Evolutionary conservation across 768 basidiomycete species (phyloP), one percentile per base, ranked within the genome.

Genomic region (Rhizopogon sp.): DNA sequence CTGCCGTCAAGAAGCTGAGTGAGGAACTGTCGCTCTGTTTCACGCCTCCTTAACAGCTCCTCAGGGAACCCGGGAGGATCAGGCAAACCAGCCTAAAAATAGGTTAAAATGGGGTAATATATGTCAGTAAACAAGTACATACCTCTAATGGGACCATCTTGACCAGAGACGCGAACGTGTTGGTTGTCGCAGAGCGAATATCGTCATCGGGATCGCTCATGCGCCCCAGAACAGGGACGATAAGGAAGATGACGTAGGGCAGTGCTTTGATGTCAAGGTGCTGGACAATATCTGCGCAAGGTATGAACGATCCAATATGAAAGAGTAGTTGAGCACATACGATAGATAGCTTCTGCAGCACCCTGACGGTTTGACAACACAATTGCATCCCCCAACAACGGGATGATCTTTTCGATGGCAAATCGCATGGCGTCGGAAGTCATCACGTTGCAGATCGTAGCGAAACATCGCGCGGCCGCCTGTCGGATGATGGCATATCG

Each of bases 71-170:
- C 91, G 3, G 87, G 87, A 29, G 97, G 96, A 66, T 98, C 94
- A 11, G 97, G 97, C n/a, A 98, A 75, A 54, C 96, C 97, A 62
- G 93, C 92, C 93, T 97, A 57, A 31, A 54, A 44, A 5, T 28
- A 16, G 42, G 6, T 33, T 35, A 40, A 5, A 35, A 42, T 39
- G 20, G 16, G 33, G 3, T 25, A 3, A 28, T 43, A 29, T 47
- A 29, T 43, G 20, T 41, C 16, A 44, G 49, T 11, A 11, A 25
- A 39, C 20, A 37, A 37, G 5, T 20, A 62, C 78, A 57, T 58
- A 93, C 94, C 81, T 98, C 97, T 0, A 99, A 78, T 5, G 97
- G 97, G 11, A 98, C 93, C 89, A 99, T 96, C 76, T 98, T 98
- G 58, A 99, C 92, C 16, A 99, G 74, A 0, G 93, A 90, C 0